Percentiles rank a stretch among this genome's conserved stretches.
Conservation (phyloP, 1,139 yeast genomes). For the Zygotorulaspora mrakii region DNA sequence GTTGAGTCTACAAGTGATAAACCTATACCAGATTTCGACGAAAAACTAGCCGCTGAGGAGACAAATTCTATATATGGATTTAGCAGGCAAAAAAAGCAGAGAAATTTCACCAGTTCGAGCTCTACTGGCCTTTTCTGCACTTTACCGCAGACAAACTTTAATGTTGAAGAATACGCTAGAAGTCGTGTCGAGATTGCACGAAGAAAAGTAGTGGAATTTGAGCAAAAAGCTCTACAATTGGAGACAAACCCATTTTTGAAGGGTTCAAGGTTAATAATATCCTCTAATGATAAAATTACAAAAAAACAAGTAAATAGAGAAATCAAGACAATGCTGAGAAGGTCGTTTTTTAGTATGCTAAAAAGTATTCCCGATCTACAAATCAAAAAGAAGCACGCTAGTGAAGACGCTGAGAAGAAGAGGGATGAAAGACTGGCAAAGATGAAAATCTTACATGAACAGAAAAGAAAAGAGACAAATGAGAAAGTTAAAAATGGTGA, state of each 20-base stretch:
- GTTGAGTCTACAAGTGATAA: conserved; percentile 7
- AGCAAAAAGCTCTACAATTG: conserved; percentile 28
- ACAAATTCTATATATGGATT: conserved; percentile 20
- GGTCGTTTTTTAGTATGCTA: conserved; percentile 17
- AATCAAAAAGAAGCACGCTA: conserved; percentile 14
- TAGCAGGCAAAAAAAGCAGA: conserved; percentile 11
- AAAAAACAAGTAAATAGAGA: conserved; percentile 16
- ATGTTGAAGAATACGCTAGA: conserved; percentile 54
- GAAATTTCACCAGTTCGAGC: conserved; percentile 2
- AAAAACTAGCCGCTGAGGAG: conserved; percentile 19
- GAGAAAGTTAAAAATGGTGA: conserved; percentile 13
- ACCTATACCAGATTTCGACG: conserved; percentile 9
- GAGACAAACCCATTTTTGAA: conserved; percentile 31
- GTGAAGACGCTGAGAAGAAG: conserved; percentile 18
- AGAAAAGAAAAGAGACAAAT: conserved; percentile 17
- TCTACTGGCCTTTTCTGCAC: conserved; percentile 17
- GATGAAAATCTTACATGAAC: conserved; percentile 11
- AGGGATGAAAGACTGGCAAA: conserved; percentile 16
- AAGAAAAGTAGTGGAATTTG: conserved; percentile 34
- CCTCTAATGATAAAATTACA: conserved; percentile 15
- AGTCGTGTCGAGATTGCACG: conserved; percentile 41
- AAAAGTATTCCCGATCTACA: conserved; percentile 15
- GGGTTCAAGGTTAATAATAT: conserved; percentile 20
- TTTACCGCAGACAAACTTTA: conserved; percentile 40
- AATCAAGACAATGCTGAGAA: conserved; percentile 12